Base-by-base conservation (phyloP, 2,329 filamentous ascomycete genomes). In the Colletotrichum sansevieriae region DNA sequence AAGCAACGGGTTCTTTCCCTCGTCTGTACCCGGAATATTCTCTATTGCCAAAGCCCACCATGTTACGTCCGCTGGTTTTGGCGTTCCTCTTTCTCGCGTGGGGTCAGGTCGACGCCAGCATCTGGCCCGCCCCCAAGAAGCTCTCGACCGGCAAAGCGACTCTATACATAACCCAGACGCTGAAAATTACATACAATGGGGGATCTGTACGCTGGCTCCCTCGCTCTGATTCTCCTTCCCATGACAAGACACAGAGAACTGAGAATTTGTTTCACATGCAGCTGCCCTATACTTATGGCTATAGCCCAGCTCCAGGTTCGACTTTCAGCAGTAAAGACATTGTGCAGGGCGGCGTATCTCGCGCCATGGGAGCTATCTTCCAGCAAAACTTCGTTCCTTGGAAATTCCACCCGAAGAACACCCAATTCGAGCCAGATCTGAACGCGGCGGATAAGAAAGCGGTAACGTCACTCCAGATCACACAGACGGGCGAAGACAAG, bases 371-470 rank as follows among this genome's bases (percentile, higher is more conserved):
- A 25, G 87, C 85, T 65, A 88, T 95, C 64, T 92, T 94, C 78
- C 80, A 86, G 29, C 82, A 90, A 67, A 89, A 87, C 73, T 89
- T 95, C 70, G 86, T 93, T 15, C 93, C 93, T 0, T 96, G 92
- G 92, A 94, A 91, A 80, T 87, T 96, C 63, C 86, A 91, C 71
- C 84, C 87, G 25, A 87, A 91, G 39, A 84, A 89, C 72, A 84
- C 86, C 63, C 75, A 87, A 46, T 91, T 88, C 71, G 92, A 95
- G 78, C 92, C 93, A 0, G 77, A 79, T 9, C 76, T 81, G 8
- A 74, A 77, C 22, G 74, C 78, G 37, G 73, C 70, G 29, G 73
- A 74, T 58, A 82, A 85, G 73, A 83, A 77, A 3, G 85, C 81
- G 72, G 83, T 96, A 73, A 84, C 80, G 49, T 83, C 81, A n/a